Conservation (phyloP, 1,139 yeast genomes). For the Debaryomyces singareniensis region DNA sequence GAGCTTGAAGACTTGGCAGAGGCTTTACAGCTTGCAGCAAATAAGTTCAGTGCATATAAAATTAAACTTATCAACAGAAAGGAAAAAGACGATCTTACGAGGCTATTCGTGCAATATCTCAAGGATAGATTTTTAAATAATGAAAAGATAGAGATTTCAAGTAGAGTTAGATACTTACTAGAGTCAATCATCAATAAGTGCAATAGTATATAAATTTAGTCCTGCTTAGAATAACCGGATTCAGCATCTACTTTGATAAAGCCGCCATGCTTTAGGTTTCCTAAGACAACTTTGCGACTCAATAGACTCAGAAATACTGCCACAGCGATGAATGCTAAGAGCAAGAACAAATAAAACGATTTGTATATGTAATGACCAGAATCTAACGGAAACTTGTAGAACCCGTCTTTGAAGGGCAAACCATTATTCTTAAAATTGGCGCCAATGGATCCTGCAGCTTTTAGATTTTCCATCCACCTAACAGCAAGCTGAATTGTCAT, state of each 20-base stretch:
- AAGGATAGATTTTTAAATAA: conserved; percentile 20
- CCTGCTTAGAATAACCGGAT: conserved; percentile 3
- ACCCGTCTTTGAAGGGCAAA: conserved; percentile 37
- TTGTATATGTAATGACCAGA: conserved; percentile 23
- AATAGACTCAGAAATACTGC: neutral
- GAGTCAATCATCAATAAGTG: conserved; percentile 37
- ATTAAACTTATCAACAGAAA: conserved; percentile 28
- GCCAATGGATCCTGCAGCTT: conserved; percentile 13
- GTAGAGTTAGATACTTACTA: conserved; percentile 21
- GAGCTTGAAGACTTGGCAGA: conserved; percentile 45
- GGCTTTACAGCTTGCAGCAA: conserved; percentile 61
- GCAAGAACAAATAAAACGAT: conserved; percentile 17
- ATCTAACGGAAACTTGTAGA: conserved; percentile 31
- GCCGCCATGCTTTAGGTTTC: conserved; percentile 12
- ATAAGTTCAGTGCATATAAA: conserved; percentile 61
- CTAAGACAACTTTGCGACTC: neutral
- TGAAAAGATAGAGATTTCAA: conserved; percentile 5
- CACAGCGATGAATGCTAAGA: conserved; percentile 12
- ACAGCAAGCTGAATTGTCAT: conserved; percentile 54
- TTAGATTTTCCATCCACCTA: conserved; percentile 45
- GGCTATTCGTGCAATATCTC: conserved; percentile 35
- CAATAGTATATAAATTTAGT: conserved; percentile 12
- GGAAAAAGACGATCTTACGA: conserved; percentile 38
- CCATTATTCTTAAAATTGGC: conserved; percentile 9
- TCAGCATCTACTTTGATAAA: neutral